Evolutionary conservation across 2,329 filamentous ascomycete genomes (phyloP), one percentile per base, ranked within the genome.

Genomic region (Fusarium veterinarium): DNA sequence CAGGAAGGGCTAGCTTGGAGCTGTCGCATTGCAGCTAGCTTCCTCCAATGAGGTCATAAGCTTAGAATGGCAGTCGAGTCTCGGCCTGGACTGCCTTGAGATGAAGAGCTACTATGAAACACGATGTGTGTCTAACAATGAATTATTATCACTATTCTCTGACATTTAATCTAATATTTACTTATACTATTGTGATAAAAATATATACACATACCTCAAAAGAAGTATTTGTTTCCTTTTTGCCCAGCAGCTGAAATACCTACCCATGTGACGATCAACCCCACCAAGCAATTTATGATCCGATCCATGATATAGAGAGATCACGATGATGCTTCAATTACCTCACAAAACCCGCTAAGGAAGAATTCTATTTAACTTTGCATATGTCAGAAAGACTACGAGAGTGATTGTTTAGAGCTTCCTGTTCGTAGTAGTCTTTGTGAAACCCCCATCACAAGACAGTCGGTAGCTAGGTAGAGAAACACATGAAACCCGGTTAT

Each of bases 231-330:
- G 28, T 33, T 33, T 31, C 19, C n/a, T 33, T 16, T 45, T 35
- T 20, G 30, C 6, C n/a, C 30, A 17, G 13, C 28, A 28, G 40
- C 41, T 62, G 46, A 46, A 38, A 23, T 31, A 16, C 37, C 42
- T 37, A 35, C 41, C 63, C 72, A 41, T 55, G 66, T 56, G 66
- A 69, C 64, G 64, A 69, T 69, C 66, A 69, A 69, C 57, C 64
- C 66, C 66, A 52, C 66, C 31, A 69, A 30, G 13, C 38, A 35
- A 55, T 31, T 55, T 42, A 57, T 28, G 41, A 48, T 40, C 41
- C 28, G 23, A 63, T 48, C 51, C 30, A 46, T 33, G 20, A 30
- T 20, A 23, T 17, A 13, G 46, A 40, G 49, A 53, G 13, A 17
- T 58, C 53, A 38, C 33, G 7, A 52, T 19, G 5, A 46, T 59